A percentile compares a stretch with the other conserved stretches of the same genome.
Conservation (phyloP, 306 rosid genomes). For the Rosa rugosa region DNA sequence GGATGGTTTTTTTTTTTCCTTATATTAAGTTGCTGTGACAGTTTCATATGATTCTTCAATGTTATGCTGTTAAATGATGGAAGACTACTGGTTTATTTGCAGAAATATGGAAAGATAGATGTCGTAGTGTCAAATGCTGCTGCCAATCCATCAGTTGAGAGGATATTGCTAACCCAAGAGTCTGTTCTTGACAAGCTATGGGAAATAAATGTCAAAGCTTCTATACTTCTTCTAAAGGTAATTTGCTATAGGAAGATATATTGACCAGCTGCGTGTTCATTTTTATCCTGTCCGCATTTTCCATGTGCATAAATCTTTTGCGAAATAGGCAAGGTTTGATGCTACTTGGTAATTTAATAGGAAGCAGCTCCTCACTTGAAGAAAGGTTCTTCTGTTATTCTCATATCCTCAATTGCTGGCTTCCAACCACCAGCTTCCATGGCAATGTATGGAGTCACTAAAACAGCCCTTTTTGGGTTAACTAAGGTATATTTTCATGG, state of each 20-base stretch:
- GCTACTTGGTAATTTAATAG: constrained; percentile 39
- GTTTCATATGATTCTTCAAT: not conserved
- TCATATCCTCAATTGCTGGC: constrained; percentile 81
- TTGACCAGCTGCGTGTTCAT: not conserved
- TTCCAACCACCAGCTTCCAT: constrained; percentile 65
- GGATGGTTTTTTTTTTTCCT: not conserved
- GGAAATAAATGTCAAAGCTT: constrained; percentile 96
- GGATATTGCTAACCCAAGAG: constrained; percentile 64
- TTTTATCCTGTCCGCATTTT: not conserved
- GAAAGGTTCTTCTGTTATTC: constrained; percentile 76
- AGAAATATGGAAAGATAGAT: constrained; percentile 90
- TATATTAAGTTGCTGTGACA: not conserved
- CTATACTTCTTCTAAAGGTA: constrained; percentile 88
- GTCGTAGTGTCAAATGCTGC: constrained; percentile 95
- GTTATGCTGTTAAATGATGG: constrained; percentile 4
- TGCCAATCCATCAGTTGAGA: constrained; percentile 74
- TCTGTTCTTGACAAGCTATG: constrained; percentile 86
- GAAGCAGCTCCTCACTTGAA: constrained; percentile 74
- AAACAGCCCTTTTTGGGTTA: constrained; percentile 94
- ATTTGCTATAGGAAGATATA: not conserved
- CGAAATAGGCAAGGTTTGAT: constrained; percentile 5
- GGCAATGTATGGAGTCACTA: constrained; percentile 99
- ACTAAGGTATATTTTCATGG: constrained; percentile 60
- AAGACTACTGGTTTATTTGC: constrained; percentile 35
- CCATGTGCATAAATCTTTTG: not conserved